These are phyloP conservation scores for Biscogniauxia sp. DNA, from an alignment of 2,329 filamentous ascomycete genomes.

Conservation along the genomic window DNA sequence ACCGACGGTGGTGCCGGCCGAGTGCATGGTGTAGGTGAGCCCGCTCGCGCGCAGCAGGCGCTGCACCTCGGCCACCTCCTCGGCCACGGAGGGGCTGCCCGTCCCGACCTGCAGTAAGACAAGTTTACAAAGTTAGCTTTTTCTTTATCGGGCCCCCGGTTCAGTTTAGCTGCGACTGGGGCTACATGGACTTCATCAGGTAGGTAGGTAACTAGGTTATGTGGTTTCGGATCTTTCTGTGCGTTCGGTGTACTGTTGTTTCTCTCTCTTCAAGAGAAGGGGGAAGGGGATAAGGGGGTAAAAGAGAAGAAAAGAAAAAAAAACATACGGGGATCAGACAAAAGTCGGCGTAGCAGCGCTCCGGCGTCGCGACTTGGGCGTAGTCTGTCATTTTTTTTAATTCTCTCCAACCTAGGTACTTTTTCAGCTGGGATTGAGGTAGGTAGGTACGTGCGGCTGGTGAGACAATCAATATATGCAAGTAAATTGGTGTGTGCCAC, in stretches of 20 bases:
- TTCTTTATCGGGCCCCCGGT: too few species aligned
- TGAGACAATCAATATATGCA: too few species aligned
- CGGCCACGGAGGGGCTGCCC: conserved; percentile 68
- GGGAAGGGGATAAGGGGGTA: background rate
- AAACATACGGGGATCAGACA: conserved; percentile 75
- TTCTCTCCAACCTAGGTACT: background rate
- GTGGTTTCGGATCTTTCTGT: too few species aligned
- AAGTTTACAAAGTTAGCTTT: too few species aligned
- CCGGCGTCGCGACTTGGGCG: conserved; percentile 59
- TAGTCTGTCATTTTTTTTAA: conserved; percentile 34
- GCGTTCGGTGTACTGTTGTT: too few species aligned
- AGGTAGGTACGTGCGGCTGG: too few species aligned
- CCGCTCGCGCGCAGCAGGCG: conserved; percentile 78
- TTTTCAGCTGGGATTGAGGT: too few species aligned
- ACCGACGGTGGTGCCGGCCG: conserved; percentile 86
- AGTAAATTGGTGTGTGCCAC: too few species aligned
- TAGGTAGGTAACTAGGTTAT: background rate
- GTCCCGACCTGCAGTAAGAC: conserved; percentile 68
- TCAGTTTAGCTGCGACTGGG: too few species aligned
- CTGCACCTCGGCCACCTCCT: conserved; percentile 87
- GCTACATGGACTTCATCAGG: too few species aligned
- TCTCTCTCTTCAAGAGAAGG: too few species aligned
- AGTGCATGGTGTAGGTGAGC: conserved; percentile 85
- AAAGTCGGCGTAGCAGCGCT: conserved; percentile 81
- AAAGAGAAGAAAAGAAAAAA: background rate